Percentiles rank a stretch among this genome's conserved stretches.
Evolutionary conservation across 345 rosid species (phyloP).

Genomic region (Cardamine chenopodiifolia): DNA sequence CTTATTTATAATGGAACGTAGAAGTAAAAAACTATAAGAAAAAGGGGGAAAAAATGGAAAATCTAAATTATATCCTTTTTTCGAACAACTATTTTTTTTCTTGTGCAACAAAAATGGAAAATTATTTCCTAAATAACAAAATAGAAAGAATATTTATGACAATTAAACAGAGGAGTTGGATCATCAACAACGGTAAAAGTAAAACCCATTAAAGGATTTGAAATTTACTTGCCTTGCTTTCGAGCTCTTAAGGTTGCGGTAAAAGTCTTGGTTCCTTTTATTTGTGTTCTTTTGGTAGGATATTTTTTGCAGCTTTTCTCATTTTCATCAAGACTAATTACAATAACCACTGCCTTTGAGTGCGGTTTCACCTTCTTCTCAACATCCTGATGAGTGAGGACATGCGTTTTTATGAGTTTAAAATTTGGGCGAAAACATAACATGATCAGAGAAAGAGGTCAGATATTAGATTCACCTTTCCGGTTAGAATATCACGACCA

Average conservation of each 20-base stretch:
- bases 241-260: conserved; percentile 68
- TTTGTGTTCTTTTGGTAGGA: conserved; percentile 38
- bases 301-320: conserved; percentile 44
- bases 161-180: neutral
- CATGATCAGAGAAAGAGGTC: neutral
- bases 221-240: conserved; percentile 61
- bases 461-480: conserved; percentile 48
- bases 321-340: conserved; percentile 60
- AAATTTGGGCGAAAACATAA: neutral
- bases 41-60: too few relatives aligned
- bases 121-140: too few relatives aligned
- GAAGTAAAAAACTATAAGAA: too few relatives aligned
- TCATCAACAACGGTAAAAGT: neutral
- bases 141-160: neutral
- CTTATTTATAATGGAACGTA: too few relatives aligned
- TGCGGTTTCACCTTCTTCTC: conserved; percentile 23
- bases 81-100: too few relatives aligned
- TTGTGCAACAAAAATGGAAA: too few relatives aligned
- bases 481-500: conserved; percentile 46
- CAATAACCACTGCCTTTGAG: conserved; percentile 44
- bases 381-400: too few relatives aligned
- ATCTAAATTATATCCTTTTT: too few relatives aligned
- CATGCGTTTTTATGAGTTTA: too few relatives aligned
- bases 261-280: conserved; percentile 52
- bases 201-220: neutral